Evolutionary conservation across 2,329 filamentous ascomycete genomes (phyloP), one percentile per base, ranked within the genome.

Genomic region (Fusarium tricinctum): DNA sequence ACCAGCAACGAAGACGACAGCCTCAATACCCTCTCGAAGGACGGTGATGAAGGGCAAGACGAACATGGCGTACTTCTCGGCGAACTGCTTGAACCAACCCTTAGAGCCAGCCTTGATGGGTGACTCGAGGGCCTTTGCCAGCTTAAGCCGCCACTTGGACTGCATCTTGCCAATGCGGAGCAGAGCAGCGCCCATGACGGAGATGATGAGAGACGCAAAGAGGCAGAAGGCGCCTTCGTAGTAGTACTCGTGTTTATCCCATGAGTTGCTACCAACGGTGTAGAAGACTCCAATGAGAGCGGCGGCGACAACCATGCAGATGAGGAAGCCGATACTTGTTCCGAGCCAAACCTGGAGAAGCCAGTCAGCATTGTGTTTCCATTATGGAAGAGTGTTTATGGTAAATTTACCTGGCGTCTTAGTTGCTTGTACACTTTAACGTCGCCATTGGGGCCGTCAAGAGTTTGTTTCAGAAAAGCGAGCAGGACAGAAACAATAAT

Each of bases 401-500:
- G 15, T 22, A 32, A 20, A 39, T 56, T 60, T 69, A 94, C 85
- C 82, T 93, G 91, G 65, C 83, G 85, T 33, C 88, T 83, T 12
- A 94, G 84, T 63, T 84, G 85, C 79, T 91, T 94, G 81, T 92
- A 91, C 2, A 90, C 80, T 3, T 72, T 75, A 7, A 79, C 80
- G 81, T 94, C 89, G 61, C 85, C 80, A 56, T 89, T 84, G 12
- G 89, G 87, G 1, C 88, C 88, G 62, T 83, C 83, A 38, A 97
- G 85, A 5, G 91, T 92, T 78, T 96, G 92, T 78, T 95, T 96
- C 60, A 97, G 82, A 77, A 96, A 97, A 22, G 93, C 89, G 40
- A 97, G 86, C 33, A 97, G 83, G n/a, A 97, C 91, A 0, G 93
- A 95, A 66, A 97, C 89, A 72, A 97, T 92, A 75, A 97, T 93